These are phyloP conservation scores for Gracilaria domingensis DNA, from an alignment of 23 red algal genomes.

Conservation along the genomic window DNA sequence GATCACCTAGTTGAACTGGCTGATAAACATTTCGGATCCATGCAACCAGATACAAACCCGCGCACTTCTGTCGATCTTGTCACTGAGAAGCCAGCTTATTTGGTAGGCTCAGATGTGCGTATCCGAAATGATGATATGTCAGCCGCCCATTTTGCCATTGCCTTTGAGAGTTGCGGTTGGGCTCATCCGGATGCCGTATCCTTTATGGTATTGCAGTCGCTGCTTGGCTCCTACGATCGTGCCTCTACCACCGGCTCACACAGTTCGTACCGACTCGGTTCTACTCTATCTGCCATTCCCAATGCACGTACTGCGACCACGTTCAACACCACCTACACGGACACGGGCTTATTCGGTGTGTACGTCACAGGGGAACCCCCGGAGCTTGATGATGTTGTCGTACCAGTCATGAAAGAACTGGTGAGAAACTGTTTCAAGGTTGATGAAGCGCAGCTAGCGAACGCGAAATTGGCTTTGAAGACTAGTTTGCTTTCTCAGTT, in stretches of 20 bases:
- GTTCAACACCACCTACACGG: conserved; percentile 99
- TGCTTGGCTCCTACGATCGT: conserved; percentile 92
- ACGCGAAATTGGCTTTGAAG: conserved; percentile 93
- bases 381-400: conserved; percentile 94
- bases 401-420: conserved; percentile 73
- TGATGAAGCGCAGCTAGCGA: conserved; percentile 82
- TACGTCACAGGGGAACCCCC: conserved; percentile 84
- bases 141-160: conserved; percentile 93
- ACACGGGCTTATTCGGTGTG: conserved; percentile 95
- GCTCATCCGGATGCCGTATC: conserved; percentile 94
- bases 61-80: conserved; percentile 76
- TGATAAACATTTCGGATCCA: conserved; percentile 86
- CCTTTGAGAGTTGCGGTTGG: conserved; percentile 99
- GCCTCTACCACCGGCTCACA: conserved; percentile 63
- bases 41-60: conserved; percentile 63
- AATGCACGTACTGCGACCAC: conserved; percentile 68
- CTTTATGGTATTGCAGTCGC: conserved; percentile 97
- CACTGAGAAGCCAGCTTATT: conserved; percentile 82
- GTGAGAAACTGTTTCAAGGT: conserved; percentile 72
- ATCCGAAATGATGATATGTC: conserved; percentile 95
- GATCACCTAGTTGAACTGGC: conserved; percentile 84
- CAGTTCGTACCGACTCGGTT: conserved; percentile 73
- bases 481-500: conserved; percentile 86
- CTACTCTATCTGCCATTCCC: conserved; percentile 60
- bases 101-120: conserved; percentile 96